phyloP scores from a whole-genome alignment of 78 protist species.

The Speleostelium caveatum region DNA sequence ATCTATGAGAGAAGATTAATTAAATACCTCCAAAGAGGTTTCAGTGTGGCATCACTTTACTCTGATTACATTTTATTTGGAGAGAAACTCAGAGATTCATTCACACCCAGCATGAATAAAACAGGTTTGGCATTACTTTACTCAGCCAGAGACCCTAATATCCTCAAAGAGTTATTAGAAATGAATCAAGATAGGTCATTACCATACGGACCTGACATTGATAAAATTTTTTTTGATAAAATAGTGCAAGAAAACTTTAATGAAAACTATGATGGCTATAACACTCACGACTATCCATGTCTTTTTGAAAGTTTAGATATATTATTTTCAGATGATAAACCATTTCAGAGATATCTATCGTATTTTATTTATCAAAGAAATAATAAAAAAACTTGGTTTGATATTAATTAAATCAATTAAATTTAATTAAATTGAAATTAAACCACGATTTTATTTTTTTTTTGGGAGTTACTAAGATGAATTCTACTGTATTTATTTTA shows the following conservation, averaged over 20 bases:
- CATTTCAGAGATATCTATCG: no score
- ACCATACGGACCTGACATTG: background rate
- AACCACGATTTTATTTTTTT: no score
- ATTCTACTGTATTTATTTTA: no score
- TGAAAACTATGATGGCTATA: conserved; percentile 19
- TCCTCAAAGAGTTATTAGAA: background rate
- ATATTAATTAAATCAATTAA: no score
- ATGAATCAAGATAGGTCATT: background rate
- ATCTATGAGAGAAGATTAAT: conserved; percentile 5
- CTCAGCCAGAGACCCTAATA: background rate
- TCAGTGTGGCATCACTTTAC: no score
- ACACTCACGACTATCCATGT: background rate
- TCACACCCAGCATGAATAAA: background rate
- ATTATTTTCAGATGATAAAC: no score
- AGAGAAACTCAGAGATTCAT: background rate
- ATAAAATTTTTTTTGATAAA: background rate
- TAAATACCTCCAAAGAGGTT: conserved; percentile 43
- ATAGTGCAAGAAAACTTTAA: background rate
- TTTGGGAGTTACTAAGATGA: no score
- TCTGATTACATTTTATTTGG: background rate
- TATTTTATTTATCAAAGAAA: no score
- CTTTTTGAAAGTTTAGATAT: background rate
- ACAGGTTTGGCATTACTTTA: background rate
- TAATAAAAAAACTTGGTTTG: no score
- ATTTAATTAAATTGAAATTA: no score